A percentile compares a stretch with the other conserved stretches of the same genome.
Conservation (phyloP, 352 stramenopile species). For the Globisporangium radiosum region DNA sequence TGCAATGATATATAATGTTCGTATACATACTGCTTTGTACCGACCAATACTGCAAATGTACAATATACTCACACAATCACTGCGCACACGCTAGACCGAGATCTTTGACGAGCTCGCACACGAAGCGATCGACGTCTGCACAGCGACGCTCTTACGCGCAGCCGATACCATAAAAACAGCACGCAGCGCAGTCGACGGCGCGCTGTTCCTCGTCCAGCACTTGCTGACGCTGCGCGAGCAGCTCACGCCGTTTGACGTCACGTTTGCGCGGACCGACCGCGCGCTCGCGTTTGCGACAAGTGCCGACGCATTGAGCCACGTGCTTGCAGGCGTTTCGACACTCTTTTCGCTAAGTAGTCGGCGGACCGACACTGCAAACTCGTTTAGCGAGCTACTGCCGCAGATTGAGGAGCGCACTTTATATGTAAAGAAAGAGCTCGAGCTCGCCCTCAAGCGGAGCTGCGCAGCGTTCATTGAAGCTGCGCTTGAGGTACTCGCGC, state of each 20-base stretch:
- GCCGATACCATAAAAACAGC: conserved; percentile 13
- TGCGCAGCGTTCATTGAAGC: conserved; percentile 77
- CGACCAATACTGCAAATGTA: neutral
- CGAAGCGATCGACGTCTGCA: conserved; percentile 78
- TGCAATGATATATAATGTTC: too few relatives aligned
- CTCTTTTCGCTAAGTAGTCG: conserved; percentile 38
- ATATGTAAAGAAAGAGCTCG: conserved; percentile 74
- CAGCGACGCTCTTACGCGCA: conserved; percentile 60
- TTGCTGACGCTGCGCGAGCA: conserved; percentile 77
- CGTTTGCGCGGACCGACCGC: conserved; percentile 66
- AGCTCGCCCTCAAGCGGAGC: conserved; percentile 75
- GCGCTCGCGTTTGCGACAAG: conserved; percentile 73
- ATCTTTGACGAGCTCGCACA: conserved; percentile 84
- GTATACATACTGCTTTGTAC: too few relatives aligned
- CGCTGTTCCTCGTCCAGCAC: conserved; percentile 78
- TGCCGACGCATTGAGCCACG: conserved; percentile 60
- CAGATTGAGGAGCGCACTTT: conserved; percentile 75
- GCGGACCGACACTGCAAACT: conserved; percentile 3
- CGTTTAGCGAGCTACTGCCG: conserved; percentile 54
- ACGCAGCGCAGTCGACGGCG: conserved; percentile 52
- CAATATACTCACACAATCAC: neutral
- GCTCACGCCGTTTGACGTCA: conserved; percentile 83
- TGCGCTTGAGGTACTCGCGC: conserved; percentile 52
- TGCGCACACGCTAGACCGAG: conserved; percentile 38
- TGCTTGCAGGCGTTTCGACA: conserved; percentile 58